These are phyloP conservation scores for Fusarium subglutinans DNA, from an alignment of 2,329 filamentous ascomycete species.

Conservation along the genomic window DNA sequence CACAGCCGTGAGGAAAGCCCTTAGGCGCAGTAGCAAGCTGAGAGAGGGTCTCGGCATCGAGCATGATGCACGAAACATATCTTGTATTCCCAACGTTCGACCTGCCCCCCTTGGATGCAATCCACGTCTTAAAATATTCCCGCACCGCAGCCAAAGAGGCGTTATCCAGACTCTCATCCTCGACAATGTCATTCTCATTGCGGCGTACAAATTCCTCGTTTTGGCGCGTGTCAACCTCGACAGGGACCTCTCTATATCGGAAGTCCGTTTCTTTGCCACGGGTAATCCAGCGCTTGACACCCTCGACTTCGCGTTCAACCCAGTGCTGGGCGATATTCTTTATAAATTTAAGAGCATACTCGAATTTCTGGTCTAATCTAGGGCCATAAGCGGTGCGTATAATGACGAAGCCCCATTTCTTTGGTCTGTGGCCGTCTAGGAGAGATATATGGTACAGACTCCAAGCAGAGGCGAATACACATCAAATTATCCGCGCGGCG, in stretches of 20 bases:
- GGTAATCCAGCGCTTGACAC: neutral
- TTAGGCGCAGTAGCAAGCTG: neutral
- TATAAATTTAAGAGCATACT: neutral
- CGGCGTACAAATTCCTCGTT: neutral
- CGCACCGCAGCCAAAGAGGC: neutral
- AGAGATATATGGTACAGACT: neutral
- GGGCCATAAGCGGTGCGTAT: neutral
- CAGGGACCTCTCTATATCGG: neutral
- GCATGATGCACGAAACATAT: neutral
- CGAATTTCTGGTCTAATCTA: neutral
- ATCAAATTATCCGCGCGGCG: too few species aligned
- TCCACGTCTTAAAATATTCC: neutral
- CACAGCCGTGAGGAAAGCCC: neutral
- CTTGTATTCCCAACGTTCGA: neutral
- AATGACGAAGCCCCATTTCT: neutral
- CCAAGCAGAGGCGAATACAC: too few species aligned
- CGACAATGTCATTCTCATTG: neutral
- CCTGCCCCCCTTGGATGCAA: neutral
- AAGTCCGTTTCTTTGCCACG: neutral
- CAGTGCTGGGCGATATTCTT: neutral
- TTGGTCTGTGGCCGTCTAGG: neutral
- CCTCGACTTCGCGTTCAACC: neutral
- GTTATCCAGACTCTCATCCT: neutral
- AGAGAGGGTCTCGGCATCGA: neutral
- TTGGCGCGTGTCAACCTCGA: neutral